Percentiles rank a stretch among this genome's conserved stretches.
Evolutionary conservation across 2,329 filamentous ascomycete genomes (phyloP).

Genomic region (Aplosporella prunicola): DNA sequence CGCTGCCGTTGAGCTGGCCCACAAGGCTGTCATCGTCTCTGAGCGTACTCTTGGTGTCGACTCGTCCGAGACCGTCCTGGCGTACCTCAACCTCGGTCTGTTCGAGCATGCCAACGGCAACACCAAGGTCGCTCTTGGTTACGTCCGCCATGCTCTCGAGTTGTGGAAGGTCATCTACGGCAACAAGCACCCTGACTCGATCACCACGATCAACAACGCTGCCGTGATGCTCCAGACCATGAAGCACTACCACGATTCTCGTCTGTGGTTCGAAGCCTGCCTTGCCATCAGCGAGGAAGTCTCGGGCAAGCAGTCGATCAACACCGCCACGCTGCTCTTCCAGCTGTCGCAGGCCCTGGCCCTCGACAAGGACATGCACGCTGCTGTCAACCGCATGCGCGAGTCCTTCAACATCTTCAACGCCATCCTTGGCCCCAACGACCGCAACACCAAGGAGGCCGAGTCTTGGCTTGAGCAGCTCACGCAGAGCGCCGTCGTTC

Average conservation of each 20-base stretch:
- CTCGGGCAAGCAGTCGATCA: constrained; percentile 82
- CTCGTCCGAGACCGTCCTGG: constrained; percentile 84
- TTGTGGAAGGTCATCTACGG: constrained; percentile 98
- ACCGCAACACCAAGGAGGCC: constrained; percentile 97
- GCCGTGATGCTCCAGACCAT: constrained; percentile 96
- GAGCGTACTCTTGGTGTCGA: constrained; percentile 92
- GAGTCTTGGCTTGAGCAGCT: constrained; percentile 94
- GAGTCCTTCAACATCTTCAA: constrained; percentile 97
- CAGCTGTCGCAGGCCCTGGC: constrained; percentile 93
- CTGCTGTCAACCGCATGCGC: constrained; percentile 84
- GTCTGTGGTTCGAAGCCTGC: constrained; percentile 93
- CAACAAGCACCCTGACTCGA: constrained; percentile 85
- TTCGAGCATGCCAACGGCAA: constrained; percentile 91
- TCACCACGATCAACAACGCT: constrained; percentile 97
- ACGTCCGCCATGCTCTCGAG: constrained; percentile 85
- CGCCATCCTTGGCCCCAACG: constrained; percentile 71
- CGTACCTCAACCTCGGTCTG: constrained; percentile 89
- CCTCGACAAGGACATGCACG: constrained; percentile 90
- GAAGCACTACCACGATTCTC: constrained; percentile 89
- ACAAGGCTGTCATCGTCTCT: constrained; percentile 92
- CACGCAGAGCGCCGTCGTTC: constrained; percentile 87
- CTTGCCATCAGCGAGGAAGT: constrained; percentile 81
- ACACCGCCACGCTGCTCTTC: constrained; percentile 90
- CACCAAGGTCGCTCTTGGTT: constrained; percentile 75
- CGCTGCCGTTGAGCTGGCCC: constrained; percentile 85